phyloP scores from a whole-genome alignment of 2,329 filamentous ascomycete species.

The Fusarium graminum region DNA sequence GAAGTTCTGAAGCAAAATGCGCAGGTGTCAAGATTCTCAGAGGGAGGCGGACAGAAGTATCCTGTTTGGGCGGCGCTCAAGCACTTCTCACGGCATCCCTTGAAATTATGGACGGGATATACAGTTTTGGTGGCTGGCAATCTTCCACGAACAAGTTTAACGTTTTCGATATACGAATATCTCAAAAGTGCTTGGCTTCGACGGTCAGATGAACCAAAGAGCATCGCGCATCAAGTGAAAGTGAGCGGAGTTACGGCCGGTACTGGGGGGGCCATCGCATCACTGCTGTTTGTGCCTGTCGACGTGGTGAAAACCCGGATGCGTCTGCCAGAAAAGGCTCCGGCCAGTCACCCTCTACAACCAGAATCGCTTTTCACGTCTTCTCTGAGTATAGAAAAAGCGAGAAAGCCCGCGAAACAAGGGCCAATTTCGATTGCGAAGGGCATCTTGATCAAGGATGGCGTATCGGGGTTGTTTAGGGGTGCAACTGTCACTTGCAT shows the following conservation, averaged over 20 bases:
- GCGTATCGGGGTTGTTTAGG: conserved; percentile 26
- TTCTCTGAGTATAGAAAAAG: conserved; percentile 11
- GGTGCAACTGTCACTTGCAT: conserved; percentile 31
- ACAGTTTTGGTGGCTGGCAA: conserved; percentile 32
- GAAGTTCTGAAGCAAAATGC: conserved; percentile 36
- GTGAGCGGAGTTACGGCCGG: conserved; percentile 32
- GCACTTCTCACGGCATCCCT: conserved; percentile 24
- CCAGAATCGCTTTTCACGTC: conserved; percentile 18
- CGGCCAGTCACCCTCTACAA: conserved; percentile 4
- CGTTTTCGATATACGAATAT: conserved; percentile 35
- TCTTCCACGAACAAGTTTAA: conserved; percentile 30
- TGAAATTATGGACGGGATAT: conserved; percentile 34
- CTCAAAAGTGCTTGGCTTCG: conserved; percentile 20
- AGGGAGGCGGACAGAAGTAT: not conserved
- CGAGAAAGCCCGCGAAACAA: not conserved
- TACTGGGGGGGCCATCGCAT: conserved; percentile 28
- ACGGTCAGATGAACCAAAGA: not conserved
- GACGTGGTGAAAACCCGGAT: conserved; percentile 36
- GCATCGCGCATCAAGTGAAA: conserved; percentile 15
- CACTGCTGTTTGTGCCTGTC: conserved; percentile 21
- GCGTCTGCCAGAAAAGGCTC: conserved; percentile 21
- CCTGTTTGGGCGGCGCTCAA: conserved; percentile 21
- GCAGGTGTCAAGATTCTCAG: conserved; percentile 25
- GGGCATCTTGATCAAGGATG: conserved; percentile 22
- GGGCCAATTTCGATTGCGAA: conserved; percentile 27